Evolutionary conservation across 768 basidiomycete species (phyloP).

Genomic region (Mycena indigotica): DNA sequence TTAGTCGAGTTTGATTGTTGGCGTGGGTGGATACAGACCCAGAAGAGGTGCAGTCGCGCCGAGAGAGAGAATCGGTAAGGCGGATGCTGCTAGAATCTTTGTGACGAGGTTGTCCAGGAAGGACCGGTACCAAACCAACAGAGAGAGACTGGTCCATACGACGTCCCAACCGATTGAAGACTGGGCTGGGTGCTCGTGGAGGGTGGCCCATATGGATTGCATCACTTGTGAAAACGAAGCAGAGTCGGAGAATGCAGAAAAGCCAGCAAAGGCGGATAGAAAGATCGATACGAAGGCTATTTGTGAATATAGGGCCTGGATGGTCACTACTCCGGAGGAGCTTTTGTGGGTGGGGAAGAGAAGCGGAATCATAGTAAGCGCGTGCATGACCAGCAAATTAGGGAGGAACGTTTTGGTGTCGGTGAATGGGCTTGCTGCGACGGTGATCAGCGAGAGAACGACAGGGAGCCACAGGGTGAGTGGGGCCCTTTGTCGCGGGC

Average conservation of each 20-base stretch:
- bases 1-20: background rate
- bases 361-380: conserved; percentile 54
- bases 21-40: background rate
- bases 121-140: conserved; percentile 47
- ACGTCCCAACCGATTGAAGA: conserved; percentile 68
- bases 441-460: conserved; percentile 46
- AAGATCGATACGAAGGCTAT: conserved; percentile 33
- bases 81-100: too few species aligned
- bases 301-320: conserved; percentile 40
- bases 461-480: conserved; percentile 43
- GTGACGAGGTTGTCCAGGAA: too few species aligned
- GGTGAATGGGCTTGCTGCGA: conserved; percentile 48
- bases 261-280: conserved; percentile 40
- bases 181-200: conserved; percentile 61
- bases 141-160: conserved; percentile 54
- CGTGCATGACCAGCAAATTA: conserved; percentile 65
- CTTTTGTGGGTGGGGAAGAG: conserved; percentile 16
- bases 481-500: background rate
- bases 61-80: background rate
- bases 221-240: conserved; percentile 23
- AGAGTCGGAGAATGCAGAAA: conserved; percentile 20
- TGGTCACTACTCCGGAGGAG: conserved; percentile 12
- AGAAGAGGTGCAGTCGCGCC: too few species aligned
- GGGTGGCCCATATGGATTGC: conserved; percentile 34
- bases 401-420: conserved; percentile 50